phyloP scores from a whole-genome alignment of 2,329 filamentous ascomycete genomes.

The Fusarium sp. region DNA sequence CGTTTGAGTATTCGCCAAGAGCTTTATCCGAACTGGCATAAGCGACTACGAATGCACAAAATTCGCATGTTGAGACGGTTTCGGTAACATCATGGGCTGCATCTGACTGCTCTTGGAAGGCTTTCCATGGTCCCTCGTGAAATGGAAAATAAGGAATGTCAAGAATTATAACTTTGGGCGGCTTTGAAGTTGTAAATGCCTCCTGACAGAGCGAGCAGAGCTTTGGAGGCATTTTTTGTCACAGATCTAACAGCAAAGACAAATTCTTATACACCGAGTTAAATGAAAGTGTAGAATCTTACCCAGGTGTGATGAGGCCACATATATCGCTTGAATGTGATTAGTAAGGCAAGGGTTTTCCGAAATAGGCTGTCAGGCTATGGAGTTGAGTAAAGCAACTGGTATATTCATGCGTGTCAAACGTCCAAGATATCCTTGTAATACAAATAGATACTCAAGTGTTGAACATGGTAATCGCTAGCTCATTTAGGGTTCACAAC shows the following conservation, averaged over 20 bases:
- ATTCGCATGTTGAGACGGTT: neutral
- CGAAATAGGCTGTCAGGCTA: too few species aligned
- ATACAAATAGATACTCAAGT: too few species aligned
- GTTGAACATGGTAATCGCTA: too few species aligned
- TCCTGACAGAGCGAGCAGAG: neutral
- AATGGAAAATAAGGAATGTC: neutral
- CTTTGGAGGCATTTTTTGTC: neutral
- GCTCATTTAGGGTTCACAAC: neutral
- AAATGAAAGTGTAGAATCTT: too few species aligned
- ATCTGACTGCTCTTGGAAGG: neutral
- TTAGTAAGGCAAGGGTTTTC: too few species aligned
- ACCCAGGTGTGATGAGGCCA: too few species aligned
- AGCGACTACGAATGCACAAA: conserved; percentile 3
- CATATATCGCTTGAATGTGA: too few species aligned
- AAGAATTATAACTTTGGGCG: fast-evolving
- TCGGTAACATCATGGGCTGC: neutral
- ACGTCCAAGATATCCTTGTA: too few species aligned
- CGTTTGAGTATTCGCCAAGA: neutral
- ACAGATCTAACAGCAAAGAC: too few species aligned
- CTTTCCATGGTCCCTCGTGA: conserved; percentile 4
- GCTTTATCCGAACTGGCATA: neutral
- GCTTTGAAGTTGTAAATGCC: neutral
- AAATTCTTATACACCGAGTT: too few species aligned
- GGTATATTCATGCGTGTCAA: too few species aligned
- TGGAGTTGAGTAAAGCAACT: too few species aligned